phyloP scores from a whole-genome alignment of 345 rosid genomes.

The Citrus sp. region DNA sequence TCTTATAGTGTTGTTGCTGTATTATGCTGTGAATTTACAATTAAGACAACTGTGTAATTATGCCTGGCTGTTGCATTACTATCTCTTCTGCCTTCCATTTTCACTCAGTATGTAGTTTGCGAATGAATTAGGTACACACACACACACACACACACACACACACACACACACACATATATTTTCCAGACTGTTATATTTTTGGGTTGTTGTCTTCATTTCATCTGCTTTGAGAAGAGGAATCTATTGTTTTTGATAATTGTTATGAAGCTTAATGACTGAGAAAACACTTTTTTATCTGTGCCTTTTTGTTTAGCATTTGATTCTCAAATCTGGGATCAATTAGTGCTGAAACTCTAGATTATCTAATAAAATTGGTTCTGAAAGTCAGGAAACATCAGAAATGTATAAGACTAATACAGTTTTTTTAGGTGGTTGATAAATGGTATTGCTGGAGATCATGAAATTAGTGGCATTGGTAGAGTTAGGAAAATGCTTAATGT shows the following conservation, averaged over 20 bases:
- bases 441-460: not conserved
- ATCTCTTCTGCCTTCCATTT: not conserved
- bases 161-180: no score
- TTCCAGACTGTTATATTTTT: not conserved
- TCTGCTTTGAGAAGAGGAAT: not conserved
- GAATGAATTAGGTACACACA: not conserved
- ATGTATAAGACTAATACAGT: not conserved
- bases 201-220: not conserved
- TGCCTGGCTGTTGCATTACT: not conserved
- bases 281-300: not conserved
- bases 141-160: no score
- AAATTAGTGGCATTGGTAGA: not conserved
- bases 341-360: not conserved
- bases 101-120: not conserved
- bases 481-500: conserved; percentile 1
- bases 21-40: not conserved
- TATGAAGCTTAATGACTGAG: not conserved
- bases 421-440: not conserved
- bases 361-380: not conserved
- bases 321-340: not conserved
- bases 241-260: not conserved
- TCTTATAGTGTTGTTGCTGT: not conserved
- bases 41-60: not conserved
- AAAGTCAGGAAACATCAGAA: not conserved
- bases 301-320: not conserved